Conservation (phyloP, 805 yeast genomes). For the Zygosaccharomyces pseudorouxii region DNA sequence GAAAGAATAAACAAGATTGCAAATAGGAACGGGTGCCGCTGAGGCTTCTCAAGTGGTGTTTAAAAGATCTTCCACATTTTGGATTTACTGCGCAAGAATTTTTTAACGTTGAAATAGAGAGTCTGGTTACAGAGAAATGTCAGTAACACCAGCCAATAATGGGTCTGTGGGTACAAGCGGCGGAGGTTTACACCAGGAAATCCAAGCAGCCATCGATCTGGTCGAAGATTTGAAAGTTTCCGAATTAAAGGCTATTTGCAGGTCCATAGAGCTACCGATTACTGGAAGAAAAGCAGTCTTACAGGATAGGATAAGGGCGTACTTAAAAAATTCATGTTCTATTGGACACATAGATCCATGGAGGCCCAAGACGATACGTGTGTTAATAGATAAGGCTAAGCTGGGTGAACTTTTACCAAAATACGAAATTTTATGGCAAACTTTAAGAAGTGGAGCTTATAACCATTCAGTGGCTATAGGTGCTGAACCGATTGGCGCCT, state of each 20-base stretch:
- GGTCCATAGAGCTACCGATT: slow-evolving; percentile 44
- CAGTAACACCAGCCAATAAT: not conserved
- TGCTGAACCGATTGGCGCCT: slow-evolving; percentile 17
- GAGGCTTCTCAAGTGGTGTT: not conserved
- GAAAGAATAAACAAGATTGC: not conserved
- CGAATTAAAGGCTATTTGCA: slow-evolving; percentile 50
- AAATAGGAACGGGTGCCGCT: not conserved
- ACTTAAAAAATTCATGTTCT: slow-evolving; percentile 40
- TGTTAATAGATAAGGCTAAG: slow-evolving; percentile 40
- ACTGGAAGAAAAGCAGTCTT: slow-evolving; percentile 61
- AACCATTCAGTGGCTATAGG: slow-evolving; percentile 27
- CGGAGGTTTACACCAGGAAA: slow-evolving; percentile 30
- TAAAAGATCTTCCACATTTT: not conserved
- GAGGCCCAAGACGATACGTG: slow-evolving; percentile 43
- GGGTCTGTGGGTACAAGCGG: slow-evolving; percentile 6
- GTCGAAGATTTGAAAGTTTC: slow-evolving; percentile 43
- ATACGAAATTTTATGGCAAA: slow-evolving; percentile 34
- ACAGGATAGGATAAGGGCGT: slow-evolving; percentile 48
- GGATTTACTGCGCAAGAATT: not conserved
- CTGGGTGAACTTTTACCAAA: slow-evolving; percentile 38
- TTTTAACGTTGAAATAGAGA: not conserved
- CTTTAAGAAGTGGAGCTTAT: slow-evolving; percentile 22
- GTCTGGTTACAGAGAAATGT: not conserved
- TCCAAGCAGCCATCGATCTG: slow-evolving; percentile 32
- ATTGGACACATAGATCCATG: slow-evolving; percentile 40